Percentiles rank a stretch among this genome's conserved stretches.
phyloP scores from a whole-genome alignment of 208 protist species.

The Trypanosomatidae sp. region DNA sequence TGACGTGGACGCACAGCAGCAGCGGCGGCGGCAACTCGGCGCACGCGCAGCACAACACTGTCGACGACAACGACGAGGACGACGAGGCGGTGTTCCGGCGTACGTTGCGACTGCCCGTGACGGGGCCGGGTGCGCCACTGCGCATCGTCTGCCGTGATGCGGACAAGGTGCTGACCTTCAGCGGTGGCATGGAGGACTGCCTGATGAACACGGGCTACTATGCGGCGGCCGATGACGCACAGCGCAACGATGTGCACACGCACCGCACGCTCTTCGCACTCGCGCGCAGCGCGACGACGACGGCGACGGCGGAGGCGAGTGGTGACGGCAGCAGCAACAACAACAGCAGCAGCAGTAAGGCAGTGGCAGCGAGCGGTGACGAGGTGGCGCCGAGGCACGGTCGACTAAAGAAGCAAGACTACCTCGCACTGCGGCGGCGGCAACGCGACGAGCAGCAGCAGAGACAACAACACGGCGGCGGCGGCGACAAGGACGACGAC shows the following conservation, averaged over 20 bases:
- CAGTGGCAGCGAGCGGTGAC: too few relatives aligned
- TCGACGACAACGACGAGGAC: neutral
- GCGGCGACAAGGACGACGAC: constrained; percentile 31
- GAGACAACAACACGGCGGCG: constrained; percentile 19
- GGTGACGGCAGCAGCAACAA: neutral
- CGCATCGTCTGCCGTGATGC: constrained; percentile 32
- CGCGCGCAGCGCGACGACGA: neutral
- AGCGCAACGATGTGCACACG: constrained; percentile 39
- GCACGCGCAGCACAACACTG: neutral
- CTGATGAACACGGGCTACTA: constrained; percentile 84
- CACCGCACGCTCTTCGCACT: constrained; percentile 48
- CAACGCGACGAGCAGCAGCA: constrained; percentile 19
- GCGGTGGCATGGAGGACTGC: constrained; percentile 73
- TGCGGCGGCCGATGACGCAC: constrained; percentile 27
- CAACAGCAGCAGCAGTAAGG: neutral
- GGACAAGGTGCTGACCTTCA: constrained; percentile 41
- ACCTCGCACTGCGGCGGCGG: constrained; percentile 36
- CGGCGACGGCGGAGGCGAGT: constrained; percentile 27
- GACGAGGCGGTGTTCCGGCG: constrained; percentile 5
- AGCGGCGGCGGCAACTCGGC: neutral
- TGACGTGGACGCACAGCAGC: constrained; percentile 6
- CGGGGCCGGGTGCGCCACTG: constrained; percentile 34
- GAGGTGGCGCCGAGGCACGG: constrained; percentile 9
- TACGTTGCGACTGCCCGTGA: constrained; percentile 15
- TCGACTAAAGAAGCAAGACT: constrained; percentile 71